Conservation (phyloP, 2,329 filamentous ascomycete genomes). For the Onygenales sp. region DNA sequence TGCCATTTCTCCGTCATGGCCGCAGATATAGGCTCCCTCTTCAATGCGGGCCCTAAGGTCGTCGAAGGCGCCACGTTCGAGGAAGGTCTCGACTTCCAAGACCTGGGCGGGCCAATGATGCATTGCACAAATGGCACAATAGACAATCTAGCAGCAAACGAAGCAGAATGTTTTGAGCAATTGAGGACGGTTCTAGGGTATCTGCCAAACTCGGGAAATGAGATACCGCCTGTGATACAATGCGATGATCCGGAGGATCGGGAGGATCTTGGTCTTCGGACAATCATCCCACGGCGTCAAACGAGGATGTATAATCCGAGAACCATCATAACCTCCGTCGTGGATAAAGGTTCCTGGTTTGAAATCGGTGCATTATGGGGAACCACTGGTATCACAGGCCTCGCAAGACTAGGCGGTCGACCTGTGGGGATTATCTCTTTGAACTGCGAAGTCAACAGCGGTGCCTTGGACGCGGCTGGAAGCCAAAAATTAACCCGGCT, state of each 20-base stretch:
- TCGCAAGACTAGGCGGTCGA: constrained; percentile 48
- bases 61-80: constrained; percentile 56
- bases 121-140: constrained; percentile 59
- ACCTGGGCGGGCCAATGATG: constrained; percentile 51
- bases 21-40: constrained; percentile 50
- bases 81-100: constrained; percentile 49
- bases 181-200: constrained; percentile 48
- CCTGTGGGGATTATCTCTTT: constrained; percentile 52
- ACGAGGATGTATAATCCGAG: constrained; percentile 53
- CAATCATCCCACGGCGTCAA: constrained; percentile 48
- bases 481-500: constrained; percentile 53
- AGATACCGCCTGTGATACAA: constrained; percentile 42
- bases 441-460: constrained; percentile 53
- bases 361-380: constrained; percentile 57
- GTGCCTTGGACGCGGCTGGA: constrained; percentile 51
- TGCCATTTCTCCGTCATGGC: constrained; percentile 61
- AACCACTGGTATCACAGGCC: constrained; percentile 50
- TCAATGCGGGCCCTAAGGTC: constrained; percentile 56
- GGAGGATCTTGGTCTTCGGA: constrained; percentile 40
- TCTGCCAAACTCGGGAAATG: constrained; percentile 48
- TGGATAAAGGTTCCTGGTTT: constrained; percentile 51
- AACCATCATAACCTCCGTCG: constrained; percentile 47
- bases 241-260: constrained; percentile 43
- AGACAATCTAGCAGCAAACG: constrained; percentile 53
- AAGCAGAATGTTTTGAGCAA: constrained; percentile 54